phyloP scores from a whole-genome alignment of 2,329 filamentous ascomycete species.

The Waltergamsia citrina region DNA sequence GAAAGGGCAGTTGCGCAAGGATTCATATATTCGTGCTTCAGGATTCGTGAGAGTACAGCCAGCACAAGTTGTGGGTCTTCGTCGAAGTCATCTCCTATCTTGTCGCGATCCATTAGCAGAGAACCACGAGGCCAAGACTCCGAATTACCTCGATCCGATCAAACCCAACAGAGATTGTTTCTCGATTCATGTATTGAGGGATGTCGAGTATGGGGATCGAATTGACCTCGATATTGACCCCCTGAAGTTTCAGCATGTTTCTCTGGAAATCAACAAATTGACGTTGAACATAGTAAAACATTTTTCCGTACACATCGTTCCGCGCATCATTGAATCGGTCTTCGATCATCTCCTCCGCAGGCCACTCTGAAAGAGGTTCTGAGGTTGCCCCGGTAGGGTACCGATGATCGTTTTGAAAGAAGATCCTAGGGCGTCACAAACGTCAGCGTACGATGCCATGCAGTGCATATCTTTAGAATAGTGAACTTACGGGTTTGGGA shows the following conservation, averaged over 20 bases:
- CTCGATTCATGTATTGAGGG: too few relatives aligned
- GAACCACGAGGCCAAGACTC: too few relatives aligned
- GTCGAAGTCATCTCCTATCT: neutral
- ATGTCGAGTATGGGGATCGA: too few relatives aligned
- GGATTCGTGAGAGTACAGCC: neutral
- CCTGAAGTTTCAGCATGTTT: neutral
- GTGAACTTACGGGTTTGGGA: neutral
- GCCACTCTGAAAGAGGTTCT: neutral
- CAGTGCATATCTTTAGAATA: too few relatives aligned
- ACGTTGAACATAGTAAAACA: neutral
- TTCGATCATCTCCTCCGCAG: neutral
- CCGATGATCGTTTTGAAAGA: neutral
- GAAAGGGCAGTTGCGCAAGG: neutral
- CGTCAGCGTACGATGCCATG: too few relatives aligned
- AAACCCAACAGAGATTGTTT: neutral
- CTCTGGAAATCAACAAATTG: neutral
- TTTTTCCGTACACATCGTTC: neutral
- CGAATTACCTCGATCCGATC: neutral
- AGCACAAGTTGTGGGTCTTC: neutral
- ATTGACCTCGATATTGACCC: too few relatives aligned
- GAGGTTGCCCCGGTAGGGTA: neutral
- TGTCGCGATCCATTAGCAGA: neutral
- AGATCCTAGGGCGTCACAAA: too few relatives aligned
- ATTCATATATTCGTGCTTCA: neutral
- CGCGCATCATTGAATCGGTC: neutral